phyloP scores from a whole-genome alignment of 306 rosid species.

The Echinosophora koreensis region DNA sequence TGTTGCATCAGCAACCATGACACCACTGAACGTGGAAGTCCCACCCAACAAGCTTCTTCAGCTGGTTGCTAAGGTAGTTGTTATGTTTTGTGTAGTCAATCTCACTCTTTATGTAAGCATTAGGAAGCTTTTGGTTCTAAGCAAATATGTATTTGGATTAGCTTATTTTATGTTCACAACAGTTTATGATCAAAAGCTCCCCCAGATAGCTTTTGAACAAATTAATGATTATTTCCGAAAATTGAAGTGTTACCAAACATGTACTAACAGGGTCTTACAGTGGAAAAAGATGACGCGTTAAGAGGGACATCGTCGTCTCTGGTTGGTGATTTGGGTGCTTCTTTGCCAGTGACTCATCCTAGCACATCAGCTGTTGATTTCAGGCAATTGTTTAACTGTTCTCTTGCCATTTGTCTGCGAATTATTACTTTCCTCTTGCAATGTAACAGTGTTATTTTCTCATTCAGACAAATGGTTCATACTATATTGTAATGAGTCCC shows the following conservation, averaged over 20 bases:
- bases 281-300: slow-evolving; percentile 63
- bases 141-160: slow-evolving; percentile 23
- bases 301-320: slow-evolving; percentile 69
- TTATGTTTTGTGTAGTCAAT: not conserved
- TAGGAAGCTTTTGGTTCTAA: slow-evolving; percentile 55
- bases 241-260: too few species aligned
- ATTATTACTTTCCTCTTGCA: not conserved
- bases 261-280: slow-evolving; percentile 85
- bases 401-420: not conserved
- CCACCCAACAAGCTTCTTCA: slow-evolving; percentile 77
- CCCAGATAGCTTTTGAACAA: too few species aligned
- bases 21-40: slow-evolving; percentile 71
- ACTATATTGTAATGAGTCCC: not conserved
- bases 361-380: slow-evolving; percentile 64
- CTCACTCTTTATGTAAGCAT: slow-evolving; percentile 36
- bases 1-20: slow-evolving; percentile 89
- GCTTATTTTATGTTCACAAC: too few species aligned
- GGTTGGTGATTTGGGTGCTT: slow-evolving; percentile 54
- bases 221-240: not conserved
- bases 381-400: slow-evolving; percentile 54
- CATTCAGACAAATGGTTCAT: not conserved
- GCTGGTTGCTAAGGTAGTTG: slow-evolving; percentile 74
- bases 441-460: slow-evolving; percentile 1
- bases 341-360: slow-evolving; percentile 52
- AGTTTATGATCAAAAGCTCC: too few species aligned